Evolutionary conservation across 257 asterid genomes (phyloP).

Genomic region (Striga asiatica): DNA sequence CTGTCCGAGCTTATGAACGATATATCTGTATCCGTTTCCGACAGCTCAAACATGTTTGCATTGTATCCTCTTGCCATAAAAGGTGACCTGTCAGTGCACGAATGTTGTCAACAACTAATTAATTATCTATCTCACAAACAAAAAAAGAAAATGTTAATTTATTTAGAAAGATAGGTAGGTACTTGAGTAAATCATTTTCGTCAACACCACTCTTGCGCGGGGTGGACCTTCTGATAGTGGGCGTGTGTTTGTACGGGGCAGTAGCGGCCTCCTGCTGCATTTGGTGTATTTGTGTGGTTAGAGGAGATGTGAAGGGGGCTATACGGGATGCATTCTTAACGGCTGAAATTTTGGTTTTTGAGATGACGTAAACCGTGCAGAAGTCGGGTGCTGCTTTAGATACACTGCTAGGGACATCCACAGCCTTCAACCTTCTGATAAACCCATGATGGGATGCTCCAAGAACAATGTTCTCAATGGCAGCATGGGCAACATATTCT

Average conservation of each 20-base stretch:
- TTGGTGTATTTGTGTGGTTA: conserved; percentile 21
- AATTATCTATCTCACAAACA: background rate
- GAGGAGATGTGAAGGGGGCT: conserved; percentile 56
- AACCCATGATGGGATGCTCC: conserved; percentile 59
- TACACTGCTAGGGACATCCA: conserved; percentile 41
- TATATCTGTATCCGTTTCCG: conserved; percentile 49
- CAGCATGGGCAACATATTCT: conserved; percentile 48
- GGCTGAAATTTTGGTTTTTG: conserved; percentile 41
- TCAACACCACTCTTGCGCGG: conserved; percentile 24
- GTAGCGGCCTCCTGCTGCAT: conserved; percentile 20
- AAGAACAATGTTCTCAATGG: conserved; percentile 47
- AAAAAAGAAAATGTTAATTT: no score
- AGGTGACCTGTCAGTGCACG: conserved; percentile 40
- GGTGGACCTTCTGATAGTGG: conserved; percentile 31
- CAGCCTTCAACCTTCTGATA: conserved; percentile 48
- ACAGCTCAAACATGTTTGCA: conserved; percentile 34
- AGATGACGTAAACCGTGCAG: conserved; percentile 54
- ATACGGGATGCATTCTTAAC: conserved; percentile 41
- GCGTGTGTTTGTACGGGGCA: conserved; percentile 19
- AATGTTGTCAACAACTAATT: background rate
- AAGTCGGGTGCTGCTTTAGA: conserved; percentile 55
- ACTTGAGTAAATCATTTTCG: conserved; percentile 29
- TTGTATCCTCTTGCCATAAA: conserved; percentile 34
- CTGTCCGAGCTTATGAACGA: conserved; percentile 61
- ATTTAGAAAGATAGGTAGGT: background rate